Percentiles rank a stretch among this genome's conserved stretches.
Evolutionary conservation across 148 eudicot genomes (phyloP).

Genomic region (Talinum fruticosum): DNA sequence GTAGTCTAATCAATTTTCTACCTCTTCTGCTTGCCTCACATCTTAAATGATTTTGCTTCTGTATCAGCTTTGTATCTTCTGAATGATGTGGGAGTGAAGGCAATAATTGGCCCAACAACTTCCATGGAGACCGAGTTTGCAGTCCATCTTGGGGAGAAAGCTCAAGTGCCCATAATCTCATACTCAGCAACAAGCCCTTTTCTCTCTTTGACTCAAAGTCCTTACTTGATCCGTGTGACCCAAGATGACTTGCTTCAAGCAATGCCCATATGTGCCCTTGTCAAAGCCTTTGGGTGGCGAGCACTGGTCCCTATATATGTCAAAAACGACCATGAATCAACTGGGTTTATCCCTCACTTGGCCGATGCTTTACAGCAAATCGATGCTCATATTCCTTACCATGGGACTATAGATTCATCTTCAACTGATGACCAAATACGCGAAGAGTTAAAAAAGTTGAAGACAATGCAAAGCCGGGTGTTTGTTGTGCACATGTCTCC

Average conservation of each 20-base stretch:
- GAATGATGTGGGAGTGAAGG: neutral
- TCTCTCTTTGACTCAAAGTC: neutral
- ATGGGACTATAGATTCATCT: neutral
- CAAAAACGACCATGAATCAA: neutral
- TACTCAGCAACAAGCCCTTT: neutral
- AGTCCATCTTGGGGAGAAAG: neutral
- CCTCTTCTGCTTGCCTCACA: neutral
- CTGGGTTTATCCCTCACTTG: neutral
- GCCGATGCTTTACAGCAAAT: neutral
- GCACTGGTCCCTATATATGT: neutral
- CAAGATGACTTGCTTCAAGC: neutral
- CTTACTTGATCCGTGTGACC: neutral
- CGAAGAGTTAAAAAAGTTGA: neutral
- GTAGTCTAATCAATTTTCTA: too few species aligned
- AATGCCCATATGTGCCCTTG: neutral
- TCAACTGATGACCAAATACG: neutral
- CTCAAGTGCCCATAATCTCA: neutral
- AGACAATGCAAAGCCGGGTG: neutral
- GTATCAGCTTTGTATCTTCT: slow-evolving; percentile 26
- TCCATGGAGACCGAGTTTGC: neutral
- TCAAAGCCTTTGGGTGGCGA: neutral
- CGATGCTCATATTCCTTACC: neutral
- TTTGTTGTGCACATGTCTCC: neutral
- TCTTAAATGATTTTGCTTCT: neutral
- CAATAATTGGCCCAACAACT: neutral